phyloP scores from a whole-genome alignment of 73 alveolate genomes.

The Stentor roeselii region DNA sequence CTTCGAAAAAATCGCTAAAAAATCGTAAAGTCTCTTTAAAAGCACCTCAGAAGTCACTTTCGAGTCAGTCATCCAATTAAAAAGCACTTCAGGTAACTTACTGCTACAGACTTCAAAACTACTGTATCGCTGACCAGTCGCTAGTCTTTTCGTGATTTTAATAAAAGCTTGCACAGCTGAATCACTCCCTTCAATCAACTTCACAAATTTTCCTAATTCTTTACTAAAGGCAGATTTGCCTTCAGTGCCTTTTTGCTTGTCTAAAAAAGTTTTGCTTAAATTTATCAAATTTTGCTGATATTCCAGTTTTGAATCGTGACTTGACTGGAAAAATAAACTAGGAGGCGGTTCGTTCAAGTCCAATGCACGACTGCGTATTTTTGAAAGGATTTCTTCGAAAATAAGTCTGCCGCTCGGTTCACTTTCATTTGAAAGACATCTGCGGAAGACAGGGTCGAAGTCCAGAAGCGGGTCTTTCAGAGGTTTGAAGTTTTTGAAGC shows the following conservation, averaged over 20 bases:
- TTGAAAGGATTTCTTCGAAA: not conserved
- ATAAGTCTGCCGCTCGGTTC: not conserved
- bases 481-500: not conserved
- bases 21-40: not conserved
- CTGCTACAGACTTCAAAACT: not conserved
- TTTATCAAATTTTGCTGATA: not conserved
- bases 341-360: not conserved
- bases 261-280: not conserved
- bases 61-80: not conserved
- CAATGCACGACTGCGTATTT: not conserved
- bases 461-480: not conserved
- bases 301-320: not conserved
- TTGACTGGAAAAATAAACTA: not conserved
- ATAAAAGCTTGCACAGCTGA: not conserved
- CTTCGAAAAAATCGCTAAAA: not conserved
- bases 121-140: not conserved
- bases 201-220: constrained; percentile 2
- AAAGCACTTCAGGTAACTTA: not conserved
- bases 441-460: not conserved
- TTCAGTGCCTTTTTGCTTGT: not conserved
- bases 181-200: not conserved
- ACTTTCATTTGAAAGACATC: not conserved
- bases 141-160: not conserved
- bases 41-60: not conserved
- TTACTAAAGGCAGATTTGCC: not conserved